These are phyloP conservation scores for Aspergillus sclerotialis DNA, from an alignment of 2,329 filamentous ascomycete species.

Conservation along the genomic window DNA sequence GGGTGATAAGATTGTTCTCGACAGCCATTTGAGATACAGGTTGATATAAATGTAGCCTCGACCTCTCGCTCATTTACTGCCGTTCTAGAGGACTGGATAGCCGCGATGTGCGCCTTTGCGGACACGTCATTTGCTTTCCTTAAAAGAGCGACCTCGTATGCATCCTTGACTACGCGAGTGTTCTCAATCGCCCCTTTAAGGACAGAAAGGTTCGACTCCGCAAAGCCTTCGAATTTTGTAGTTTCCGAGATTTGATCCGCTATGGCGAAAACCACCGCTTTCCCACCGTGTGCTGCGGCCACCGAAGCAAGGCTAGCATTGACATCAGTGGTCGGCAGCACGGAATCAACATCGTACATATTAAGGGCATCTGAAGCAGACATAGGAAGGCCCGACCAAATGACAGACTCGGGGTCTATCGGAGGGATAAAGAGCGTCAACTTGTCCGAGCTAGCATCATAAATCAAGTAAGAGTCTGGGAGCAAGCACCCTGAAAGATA, in stretches of 20 bases:
- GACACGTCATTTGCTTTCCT: constrained; percentile 75
- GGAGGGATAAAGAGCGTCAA: constrained; percentile 88
- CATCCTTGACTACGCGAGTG: constrained; percentile 73
- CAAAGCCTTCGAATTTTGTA: constrained; percentile 65
- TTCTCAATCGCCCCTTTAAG: constrained; percentile 70
- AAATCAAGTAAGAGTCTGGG: constrained; percentile 71
- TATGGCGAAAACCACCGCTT: constrained; percentile 65
- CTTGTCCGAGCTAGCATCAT: constrained; percentile 66
- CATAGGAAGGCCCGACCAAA: constrained; percentile 87
- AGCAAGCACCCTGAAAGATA: constrained; percentile 84
- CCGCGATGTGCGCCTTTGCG: constrained; percentile 65
- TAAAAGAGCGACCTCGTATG: constrained; percentile 78
- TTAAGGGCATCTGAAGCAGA: constrained; percentile 66
- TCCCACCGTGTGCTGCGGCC: constrained; percentile 27
- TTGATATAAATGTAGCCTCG: constrained; percentile 67
- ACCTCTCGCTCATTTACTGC: constrained; percentile 75
- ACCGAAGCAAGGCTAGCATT: constrained; percentile 61
- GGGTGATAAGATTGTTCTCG: constrained; percentile 76
- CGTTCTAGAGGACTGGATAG: constrained; percentile 56
- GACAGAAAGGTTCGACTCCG: constrained; percentile 52
- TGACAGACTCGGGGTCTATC: constrained; percentile 75
- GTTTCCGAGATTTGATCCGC: constrained; percentile 66
- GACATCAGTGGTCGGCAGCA: constrained; percentile 64
- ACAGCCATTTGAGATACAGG: constrained; percentile 65
- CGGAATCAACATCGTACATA: constrained; percentile 75